Evolutionary conservation across 768 basidiomycete genomes (phyloP), one percentile per base, ranked within the genome.

Genomic region (Tulasnella sp.): DNA sequence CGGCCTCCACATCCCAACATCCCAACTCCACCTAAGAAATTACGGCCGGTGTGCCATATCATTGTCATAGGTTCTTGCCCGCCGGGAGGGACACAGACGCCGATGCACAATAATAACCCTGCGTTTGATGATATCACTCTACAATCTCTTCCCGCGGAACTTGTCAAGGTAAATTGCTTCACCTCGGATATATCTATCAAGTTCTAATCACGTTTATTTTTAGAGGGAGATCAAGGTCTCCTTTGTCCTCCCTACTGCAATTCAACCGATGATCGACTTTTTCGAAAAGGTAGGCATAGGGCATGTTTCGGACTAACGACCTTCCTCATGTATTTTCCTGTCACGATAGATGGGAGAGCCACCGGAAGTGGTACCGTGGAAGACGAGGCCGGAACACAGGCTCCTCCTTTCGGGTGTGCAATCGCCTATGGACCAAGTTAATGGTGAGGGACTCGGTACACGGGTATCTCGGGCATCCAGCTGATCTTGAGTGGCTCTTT

Each of bases 211-310:
- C 34, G 5, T 15, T 15, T 25, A 2, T 22, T 17, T 41, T 10
- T 34, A 59, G 57, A 49, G 57, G 11, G 38, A 59, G 34, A 59
- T 59, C 25, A 49, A 59, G 11, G 27, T 59, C 11, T 49, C 29
- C 19, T 51, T 49, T 31, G 29, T 59, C 19, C 34, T 51, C 17
- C 27, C 46, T 8, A 49, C 30, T 50, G 29, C 17, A 11, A 59
- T 59, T 24, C 2, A 44, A 12, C 15, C 12, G 9, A 31, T 51
- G 29, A 24, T 17, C 9, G 46, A 49, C 4, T 38, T 59, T 30
- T 51, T 49, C 38, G 11, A 50, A 19, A 59, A 59, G 50, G 50
- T 52, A 22, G 9, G 27, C 30, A 19, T 8, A 22, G 50, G n/a
- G n/a, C n/a, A n/a, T n/a, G n/a, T n/a, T n/a, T n/a, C n/a, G n/a